A percentile compares a stretch with the other conserved stretches of the same genome.
Conservation (phyloP, 108 stramenopile genomes). For the Discostella pseudostelligera region DNA sequence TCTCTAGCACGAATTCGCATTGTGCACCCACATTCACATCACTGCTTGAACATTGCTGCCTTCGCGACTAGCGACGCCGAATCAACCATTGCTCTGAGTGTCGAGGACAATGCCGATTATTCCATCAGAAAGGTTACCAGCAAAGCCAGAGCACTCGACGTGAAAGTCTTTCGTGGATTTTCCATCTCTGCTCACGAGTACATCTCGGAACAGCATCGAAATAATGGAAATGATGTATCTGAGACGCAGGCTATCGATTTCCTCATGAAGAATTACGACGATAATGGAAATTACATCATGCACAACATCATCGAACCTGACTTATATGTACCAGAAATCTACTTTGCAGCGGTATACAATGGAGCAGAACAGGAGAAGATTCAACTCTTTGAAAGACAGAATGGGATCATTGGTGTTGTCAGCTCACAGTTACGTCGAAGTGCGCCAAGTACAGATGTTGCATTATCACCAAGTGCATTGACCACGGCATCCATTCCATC, state of each 20-base stretch:
- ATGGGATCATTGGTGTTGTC: constrained; percentile 27
- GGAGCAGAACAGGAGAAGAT: not conserved
- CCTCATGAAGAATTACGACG: constrained; percentile 32
- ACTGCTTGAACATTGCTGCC: not conserved
- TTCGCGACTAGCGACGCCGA: not conserved
- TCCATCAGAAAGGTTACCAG: not conserved
- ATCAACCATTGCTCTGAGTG: not conserved
- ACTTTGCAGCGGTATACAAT: constrained; percentile 32
- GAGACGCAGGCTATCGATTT: constrained; percentile 20
- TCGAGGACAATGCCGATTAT: not conserved
- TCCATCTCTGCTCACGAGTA: constrained; percentile 21
- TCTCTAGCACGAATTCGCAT: too few relatives aligned
- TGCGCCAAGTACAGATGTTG: not conserved
- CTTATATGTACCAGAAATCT: constrained; percentile 24
- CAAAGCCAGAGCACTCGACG: constrained; percentile 28
- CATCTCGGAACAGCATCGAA: constrained; percentile 3
- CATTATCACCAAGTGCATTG: not conserved
- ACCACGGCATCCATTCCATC: constrained; percentile 9
- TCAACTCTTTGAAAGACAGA: constrained; percentile 5
- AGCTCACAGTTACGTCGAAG: constrained; percentile 18
- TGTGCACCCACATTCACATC: too few relatives aligned
- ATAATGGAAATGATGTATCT: not conserved
- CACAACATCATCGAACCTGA: not conserved
- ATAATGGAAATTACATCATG: constrained; percentile 23
- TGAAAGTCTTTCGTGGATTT: constrained; percentile 38